Conservation (phyloP, 2,329 filamentous ascomycete genomes). For the Neurospora sp. region DNA sequence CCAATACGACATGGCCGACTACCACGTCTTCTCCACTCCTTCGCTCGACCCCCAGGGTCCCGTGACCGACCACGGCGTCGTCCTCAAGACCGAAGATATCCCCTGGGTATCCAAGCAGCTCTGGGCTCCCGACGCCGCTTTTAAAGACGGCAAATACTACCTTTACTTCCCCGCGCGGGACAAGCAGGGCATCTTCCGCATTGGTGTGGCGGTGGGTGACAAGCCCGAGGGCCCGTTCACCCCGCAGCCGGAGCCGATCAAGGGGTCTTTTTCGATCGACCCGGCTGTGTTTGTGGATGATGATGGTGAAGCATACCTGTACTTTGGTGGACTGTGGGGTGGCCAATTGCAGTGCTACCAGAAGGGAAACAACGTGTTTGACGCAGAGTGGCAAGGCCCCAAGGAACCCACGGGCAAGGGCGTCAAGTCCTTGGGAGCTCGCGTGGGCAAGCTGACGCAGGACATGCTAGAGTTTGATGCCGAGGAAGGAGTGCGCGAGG, state of each 20-base stretch:
- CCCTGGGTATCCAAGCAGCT: slow-evolving; percentile 72
- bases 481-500: slow-evolving; percentile 39
- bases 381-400: slow-evolving; percentile 41
- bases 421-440: slow-evolving; percentile 50
- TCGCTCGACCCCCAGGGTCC: slow-evolving; percentile 42
- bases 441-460: slow-evolving; percentile 51
- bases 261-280: slow-evolving; percentile 66
- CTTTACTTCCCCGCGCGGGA: slow-evolving; percentile 71
- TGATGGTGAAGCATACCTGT: slow-evolving; percentile 54
- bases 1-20: slow-evolving; percentile 77
- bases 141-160: slow-evolving; percentile 59
- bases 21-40: slow-evolving; percentile 60
- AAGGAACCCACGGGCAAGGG: slow-evolving; percentile 48
- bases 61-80: slow-evolving; percentile 65
- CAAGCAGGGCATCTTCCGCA: slow-evolving; percentile 58
- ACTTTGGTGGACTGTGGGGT: slow-evolving; percentile 74
- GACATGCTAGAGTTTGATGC: slow-evolving; percentile 55
- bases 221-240: slow-evolving; percentile 60
- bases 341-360: slow-evolving; percentile 72
- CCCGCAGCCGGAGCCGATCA: slow-evolving; percentile 53
- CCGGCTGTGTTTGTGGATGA: slow-evolving; percentile 65
- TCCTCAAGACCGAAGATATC: slow-evolving; percentile 53
- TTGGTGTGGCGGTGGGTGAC: slow-evolving; percentile 58
- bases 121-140: slow-evolving; percentile 70
- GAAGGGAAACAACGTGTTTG: slow-evolving; percentile 42